These are phyloP conservation scores for Neohortaea acidophila DNA, from an alignment of 495 filamentous ascomycete genomes.

Conservation along the genomic window DNA sequence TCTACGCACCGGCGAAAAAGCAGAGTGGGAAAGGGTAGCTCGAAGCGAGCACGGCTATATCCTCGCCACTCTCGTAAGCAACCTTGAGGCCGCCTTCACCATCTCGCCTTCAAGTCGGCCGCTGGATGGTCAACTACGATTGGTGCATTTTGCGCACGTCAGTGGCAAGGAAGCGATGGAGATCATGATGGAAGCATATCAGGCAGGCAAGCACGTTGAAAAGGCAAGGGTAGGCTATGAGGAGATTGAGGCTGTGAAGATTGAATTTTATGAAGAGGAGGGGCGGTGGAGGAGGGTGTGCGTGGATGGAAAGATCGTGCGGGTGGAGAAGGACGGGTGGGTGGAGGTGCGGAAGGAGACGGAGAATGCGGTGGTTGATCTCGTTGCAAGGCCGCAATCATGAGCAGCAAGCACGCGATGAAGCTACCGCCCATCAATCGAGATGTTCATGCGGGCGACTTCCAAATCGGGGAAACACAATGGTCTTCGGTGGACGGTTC, in stretches of 20 bases:
- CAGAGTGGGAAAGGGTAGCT: slow-evolving; percentile 23
- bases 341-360: slow-evolving; percentile 49
- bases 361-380: no score
- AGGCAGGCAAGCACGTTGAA: slow-evolving; percentile 53
- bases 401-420: no score
- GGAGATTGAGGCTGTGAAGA: slow-evolving; percentile 42
- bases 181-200: slow-evolving; percentile 62
- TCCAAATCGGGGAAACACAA: no score
- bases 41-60: slow-evolving; percentile 51
- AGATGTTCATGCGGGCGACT: no score
- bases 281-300: slow-evolving; percentile 69
- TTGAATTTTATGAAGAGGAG: slow-evolving; percentile 47
- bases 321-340: slow-evolving; percentile 52
- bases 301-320: slow-evolving; percentile 74
- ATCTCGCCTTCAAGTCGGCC: slow-evolving; percentile 58
- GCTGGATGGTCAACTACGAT: slow-evolving; percentile 47
- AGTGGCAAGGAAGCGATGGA: slow-evolving; percentile 49
- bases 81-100: slow-evolving; percentile 62
- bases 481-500: no score
- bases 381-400: no score
- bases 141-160: slow-evolving; percentile 60
- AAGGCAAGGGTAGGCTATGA: slow-evolving; percentile 49
- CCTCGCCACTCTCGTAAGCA: slow-evolving; percentile 56
- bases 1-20: slow-evolving; percentile 16
- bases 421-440: no score